phyloP scores from a whole-genome alignment of 805 yeast genomes.

The Zygosaccharomyces pseudorouxii region DNA sequence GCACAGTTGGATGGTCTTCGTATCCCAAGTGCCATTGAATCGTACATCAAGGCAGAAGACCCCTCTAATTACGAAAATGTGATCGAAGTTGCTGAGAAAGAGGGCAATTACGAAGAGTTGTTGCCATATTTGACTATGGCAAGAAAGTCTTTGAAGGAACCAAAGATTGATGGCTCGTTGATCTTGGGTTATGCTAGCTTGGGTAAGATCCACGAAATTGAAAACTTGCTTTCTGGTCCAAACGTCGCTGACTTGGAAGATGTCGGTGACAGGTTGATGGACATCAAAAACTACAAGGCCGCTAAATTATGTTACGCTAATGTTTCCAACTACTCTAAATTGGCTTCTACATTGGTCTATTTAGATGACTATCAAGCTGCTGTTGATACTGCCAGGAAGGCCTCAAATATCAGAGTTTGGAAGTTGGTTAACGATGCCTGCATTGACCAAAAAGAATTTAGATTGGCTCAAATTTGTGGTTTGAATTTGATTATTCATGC shows the following conservation, averaged over 20 bases:
- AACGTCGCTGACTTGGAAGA: slow-evolving; percentile 89
- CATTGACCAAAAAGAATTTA: slow-evolving; percentile 89
- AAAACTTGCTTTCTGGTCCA: slow-evolving; percentile 74
- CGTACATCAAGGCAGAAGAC: slow-evolving; percentile 88
- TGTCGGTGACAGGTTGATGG: slow-evolving; percentile 89
- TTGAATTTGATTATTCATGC: slow-evolving; percentile 95
- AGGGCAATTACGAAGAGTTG: slow-evolving; percentile 93
- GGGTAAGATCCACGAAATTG: slow-evolving; percentile 73
- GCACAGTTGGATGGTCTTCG: slow-evolving; percentile 94
- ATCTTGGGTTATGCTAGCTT: slow-evolving; percentile 81
- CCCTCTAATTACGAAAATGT: slow-evolving; percentile 87
- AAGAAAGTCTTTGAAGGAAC: slow-evolving; percentile 84
- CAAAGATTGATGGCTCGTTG: slow-evolving; percentile 87
- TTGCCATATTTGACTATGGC: slow-evolving; percentile 86
- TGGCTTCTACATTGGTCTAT: slow-evolving; percentile 94
- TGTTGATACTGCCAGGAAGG: slow-evolving; percentile 98
- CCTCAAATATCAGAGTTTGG: slow-evolving; percentile 91
- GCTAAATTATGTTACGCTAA: slow-evolving; percentile 83
- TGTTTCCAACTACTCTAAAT: slow-evolving; percentile 89
- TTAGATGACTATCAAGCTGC: slow-evolving; percentile 92
- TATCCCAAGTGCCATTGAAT: slow-evolving; percentile 83
- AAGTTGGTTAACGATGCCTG: slow-evolving; percentile 96
- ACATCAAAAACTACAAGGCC: slow-evolving; percentile 78
- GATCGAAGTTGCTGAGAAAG: slow-evolving; percentile 90
- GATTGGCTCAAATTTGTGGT: slow-evolving; percentile 98